Conservation (phyloP, 805 yeast species). For the Metschnikowia henanensis region DNA sequence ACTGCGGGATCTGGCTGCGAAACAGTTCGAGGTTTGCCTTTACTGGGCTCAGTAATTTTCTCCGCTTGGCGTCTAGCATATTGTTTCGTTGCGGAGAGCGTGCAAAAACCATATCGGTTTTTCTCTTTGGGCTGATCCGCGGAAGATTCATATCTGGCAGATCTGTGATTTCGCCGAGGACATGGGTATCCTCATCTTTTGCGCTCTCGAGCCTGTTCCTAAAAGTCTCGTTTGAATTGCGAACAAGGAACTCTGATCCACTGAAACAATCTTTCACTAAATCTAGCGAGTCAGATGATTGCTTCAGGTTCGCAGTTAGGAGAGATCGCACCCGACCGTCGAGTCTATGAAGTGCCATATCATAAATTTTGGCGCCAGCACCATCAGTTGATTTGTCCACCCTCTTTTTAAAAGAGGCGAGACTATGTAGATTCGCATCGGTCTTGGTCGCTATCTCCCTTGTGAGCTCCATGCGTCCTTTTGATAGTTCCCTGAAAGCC, state of each 20-base stretch:
- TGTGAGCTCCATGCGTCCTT: slow-evolving; percentile 1
- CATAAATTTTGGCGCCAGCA: slow-evolving; percentile 6
- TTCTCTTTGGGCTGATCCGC: slow-evolving; percentile 5
- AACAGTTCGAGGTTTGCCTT: slow-evolving; percentile 4
- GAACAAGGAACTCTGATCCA: background rate
- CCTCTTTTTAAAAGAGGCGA: background rate
- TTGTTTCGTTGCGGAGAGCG: slow-evolving; percentile 2
- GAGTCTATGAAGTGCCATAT: background rate
- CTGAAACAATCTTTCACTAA: background rate
- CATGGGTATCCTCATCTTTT: background rate
- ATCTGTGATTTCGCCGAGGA: slow-evolving; percentile 1
- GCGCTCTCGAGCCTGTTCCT: slow-evolving; percentile 1
- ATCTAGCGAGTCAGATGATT: background rate
- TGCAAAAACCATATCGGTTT: background rate
- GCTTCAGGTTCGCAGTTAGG: background rate
- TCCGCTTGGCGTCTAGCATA: slow-evolving; percentile 9
- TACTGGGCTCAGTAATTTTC: slow-evolving; percentile 11
- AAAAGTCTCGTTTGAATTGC: slow-evolving; percentile 1
- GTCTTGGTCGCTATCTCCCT: slow-evolving; percentile 1
- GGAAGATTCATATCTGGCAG: background rate
- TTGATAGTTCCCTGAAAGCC: background rate
- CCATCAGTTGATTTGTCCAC: background rate
- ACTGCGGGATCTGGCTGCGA: slow-evolving; percentile 16
- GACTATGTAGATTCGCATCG: background rate
- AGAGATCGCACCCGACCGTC: background rate